Evolutionary conservation across 768 basidiomycete species (phyloP).

Genomic region (Baorangia bicolor): DNA sequence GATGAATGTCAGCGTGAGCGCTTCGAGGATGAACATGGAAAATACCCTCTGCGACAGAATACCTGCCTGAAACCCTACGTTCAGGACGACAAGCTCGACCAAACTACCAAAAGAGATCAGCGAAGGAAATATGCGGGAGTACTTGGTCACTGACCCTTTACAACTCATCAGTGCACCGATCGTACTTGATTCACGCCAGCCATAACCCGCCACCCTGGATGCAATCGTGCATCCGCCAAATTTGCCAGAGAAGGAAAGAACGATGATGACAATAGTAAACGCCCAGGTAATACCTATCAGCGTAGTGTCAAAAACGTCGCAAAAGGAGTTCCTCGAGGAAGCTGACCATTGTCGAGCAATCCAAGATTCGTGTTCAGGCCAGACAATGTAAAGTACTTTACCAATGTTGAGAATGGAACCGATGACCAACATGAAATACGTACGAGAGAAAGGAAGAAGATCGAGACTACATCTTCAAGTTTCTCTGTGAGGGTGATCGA

Average conservation of each 20-base stretch:
- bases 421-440: not conserved
- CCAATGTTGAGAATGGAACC: not conserved
- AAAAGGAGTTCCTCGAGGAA: not conserved
- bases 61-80: conserved; percentile 81
- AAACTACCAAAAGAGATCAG: conserved; percentile 46
- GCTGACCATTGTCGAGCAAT: conserved; percentile 68
- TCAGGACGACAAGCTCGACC: conserved; percentile 93
- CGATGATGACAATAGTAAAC: conserved; percentile 77
- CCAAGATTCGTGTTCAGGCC: conserved; percentile 89
- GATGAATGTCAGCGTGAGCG: conserved; percentile 78
- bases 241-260: conserved; percentile 82
- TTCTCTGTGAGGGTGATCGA: conserved; percentile 89
- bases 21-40: conserved; percentile 93
- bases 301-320: not conserved
- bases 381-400: conserved; percentile 87
- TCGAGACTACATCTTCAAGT: conserved; percentile 91
- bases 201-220: conserved; percentile 67
- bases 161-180: conserved; percentile 95
- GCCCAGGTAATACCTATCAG: conserved; percentile 76
- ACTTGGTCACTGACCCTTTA: conserved; percentile 63
- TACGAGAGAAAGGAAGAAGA: conserved; percentile 87
- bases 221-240: conserved; percentile 81
- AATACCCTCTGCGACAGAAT: conserved; percentile 79
- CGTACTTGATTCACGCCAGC: conserved; percentile 75
- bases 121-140: not conserved